Percentiles rank a stretch among this genome's conserved stretches.
Evolutionary conservation across 768 basidiomycete species (phyloP).

Genomic region (Hericium alpestre): DNA sequence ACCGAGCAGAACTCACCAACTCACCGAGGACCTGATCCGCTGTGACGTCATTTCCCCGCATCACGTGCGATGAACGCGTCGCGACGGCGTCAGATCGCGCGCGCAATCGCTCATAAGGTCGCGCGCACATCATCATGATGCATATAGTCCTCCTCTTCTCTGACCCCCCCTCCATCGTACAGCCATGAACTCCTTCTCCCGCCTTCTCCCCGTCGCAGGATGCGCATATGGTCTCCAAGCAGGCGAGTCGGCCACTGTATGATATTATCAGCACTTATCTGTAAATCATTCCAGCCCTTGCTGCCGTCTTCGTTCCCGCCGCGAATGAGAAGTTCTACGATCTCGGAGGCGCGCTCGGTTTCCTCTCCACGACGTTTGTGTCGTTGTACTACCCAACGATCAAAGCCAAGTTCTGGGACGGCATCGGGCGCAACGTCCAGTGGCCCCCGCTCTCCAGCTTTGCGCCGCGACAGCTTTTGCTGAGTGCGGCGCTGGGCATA

Average conservation of each 20-base stretch:
- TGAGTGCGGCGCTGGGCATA: slow-evolving; percentile 43
- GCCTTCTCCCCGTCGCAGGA: slow-evolving; percentile 36
- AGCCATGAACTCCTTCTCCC: slow-evolving; percentile 40
- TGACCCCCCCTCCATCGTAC: neutral
- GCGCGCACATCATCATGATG: neutral
- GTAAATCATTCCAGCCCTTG: slow-evolving; percentile 30
- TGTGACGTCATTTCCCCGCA: neutral
- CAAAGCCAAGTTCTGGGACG: slow-evolving; percentile 36
- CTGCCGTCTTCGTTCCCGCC: slow-evolving; percentile 52
- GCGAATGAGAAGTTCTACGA: slow-evolving; percentile 61
- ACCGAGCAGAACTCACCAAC: no score
- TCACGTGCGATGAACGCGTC: neutral
- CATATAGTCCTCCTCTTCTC: neutral
- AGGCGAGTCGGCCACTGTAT: slow-evolving; percentile 21
- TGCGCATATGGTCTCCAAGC: slow-evolving; percentile 45
- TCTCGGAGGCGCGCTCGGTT: slow-evolving; percentile 54
- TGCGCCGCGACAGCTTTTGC: slow-evolving; percentile 49
- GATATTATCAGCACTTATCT: slow-evolving; percentile 2
- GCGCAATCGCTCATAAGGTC: neutral
- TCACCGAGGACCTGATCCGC: neutral
- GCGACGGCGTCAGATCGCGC: neutral
- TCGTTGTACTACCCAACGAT: slow-evolving; percentile 56
- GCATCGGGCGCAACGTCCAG: slow-evolving; percentile 19
- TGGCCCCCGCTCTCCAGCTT: slow-evolving; percentile 37
- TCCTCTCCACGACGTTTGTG: slow-evolving; percentile 47